A percentile compares a stretch with the other conserved stretches of the same genome.
phyloP scores from a whole-genome alignment of 768 basidiomycete genomes.

The Tylopilus rubrobrunneus region DNA sequence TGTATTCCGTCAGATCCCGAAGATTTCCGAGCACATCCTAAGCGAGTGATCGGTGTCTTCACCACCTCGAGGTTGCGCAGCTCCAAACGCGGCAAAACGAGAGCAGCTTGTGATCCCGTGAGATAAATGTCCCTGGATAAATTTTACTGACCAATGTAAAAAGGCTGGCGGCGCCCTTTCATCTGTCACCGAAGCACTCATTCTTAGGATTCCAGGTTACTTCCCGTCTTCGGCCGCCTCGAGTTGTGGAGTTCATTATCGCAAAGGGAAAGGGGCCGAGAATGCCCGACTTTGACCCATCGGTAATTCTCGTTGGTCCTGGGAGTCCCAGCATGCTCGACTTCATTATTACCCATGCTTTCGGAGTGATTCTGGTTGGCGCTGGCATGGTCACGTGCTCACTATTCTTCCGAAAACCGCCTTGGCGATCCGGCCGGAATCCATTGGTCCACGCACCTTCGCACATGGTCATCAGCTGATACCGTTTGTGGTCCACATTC shows the following conservation, averaged over 20 bases:
- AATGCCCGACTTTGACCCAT: conserved; percentile 1
- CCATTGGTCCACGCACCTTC: not conserved
- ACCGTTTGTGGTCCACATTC: not conserved
- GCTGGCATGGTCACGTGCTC: conserved; percentile 11
- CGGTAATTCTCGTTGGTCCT: not conserved
- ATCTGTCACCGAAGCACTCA: conserved; percentile 1
- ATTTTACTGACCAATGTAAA: not conserved
- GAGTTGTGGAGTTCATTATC: not conserved
- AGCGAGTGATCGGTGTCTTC: not conserved
- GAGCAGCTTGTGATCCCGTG: conserved; percentile 2
- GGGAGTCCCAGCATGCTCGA: not conserved
- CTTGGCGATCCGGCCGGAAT: not conserved
- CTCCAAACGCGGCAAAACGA: not conserved
- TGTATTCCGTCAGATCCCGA: conserved; percentile 3
- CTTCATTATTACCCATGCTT: not conserved
- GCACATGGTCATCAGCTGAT: not conserved
- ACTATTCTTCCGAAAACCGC: not conserved
- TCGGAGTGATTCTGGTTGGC: conserved; percentile 6
- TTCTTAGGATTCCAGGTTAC: not conserved
- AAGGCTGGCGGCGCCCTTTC: not conserved
- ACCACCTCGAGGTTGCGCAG: not conserved
- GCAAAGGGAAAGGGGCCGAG: not conserved
- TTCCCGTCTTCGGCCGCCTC: not conserved
- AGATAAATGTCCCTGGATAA: not conserved
- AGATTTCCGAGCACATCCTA: conserved; percentile 6